Percentiles rank a stretch among this genome's conserved stretches.
These are phyloP conservation scores for Backusella mclennaniae DNA, from an alignment of 192 early-diverging fungal genomes.

Conservation along the genomic window DNA sequence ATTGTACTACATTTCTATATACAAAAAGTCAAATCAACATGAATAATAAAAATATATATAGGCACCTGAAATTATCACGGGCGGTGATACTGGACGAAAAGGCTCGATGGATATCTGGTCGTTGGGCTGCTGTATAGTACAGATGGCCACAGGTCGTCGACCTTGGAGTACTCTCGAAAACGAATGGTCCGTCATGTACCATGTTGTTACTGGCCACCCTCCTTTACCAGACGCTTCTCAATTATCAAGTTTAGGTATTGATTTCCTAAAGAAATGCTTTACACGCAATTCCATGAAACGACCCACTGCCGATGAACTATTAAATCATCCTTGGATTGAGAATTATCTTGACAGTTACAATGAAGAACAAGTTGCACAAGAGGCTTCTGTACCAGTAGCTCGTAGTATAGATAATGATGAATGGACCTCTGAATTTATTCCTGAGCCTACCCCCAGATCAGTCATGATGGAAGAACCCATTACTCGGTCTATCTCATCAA, in stretches of 20 bases:
- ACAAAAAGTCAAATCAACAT: neutral
- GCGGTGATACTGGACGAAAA: constrained; percentile 68
- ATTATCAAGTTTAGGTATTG: constrained; percentile 64
- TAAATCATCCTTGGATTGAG: constrained; percentile 71
- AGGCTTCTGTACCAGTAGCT: neutral
- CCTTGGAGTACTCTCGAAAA: constrained; percentile 91
- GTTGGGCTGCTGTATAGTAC: constrained; percentile 85
- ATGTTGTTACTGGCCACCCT: constrained; percentile 75
- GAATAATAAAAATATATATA: constrained; percentile 7
- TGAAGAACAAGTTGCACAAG: neutral
- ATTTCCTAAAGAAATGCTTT: constrained; percentile 81
- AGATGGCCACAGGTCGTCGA: constrained; percentile 87
- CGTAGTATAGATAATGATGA: neutral
- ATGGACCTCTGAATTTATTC: neutral
- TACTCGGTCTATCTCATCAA: neutral
- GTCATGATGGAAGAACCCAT: neutral
- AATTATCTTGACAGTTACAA: constrained; percentile 32
- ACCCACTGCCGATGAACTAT: constrained; percentile 71
- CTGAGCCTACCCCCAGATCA: neutral
- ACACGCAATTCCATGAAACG: constrained; percentile 65
- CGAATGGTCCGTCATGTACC: constrained; percentile 94
- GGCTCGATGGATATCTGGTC: constrained; percentile 93
- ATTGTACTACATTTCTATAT: neutral
- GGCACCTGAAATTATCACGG: constrained; percentile 82
- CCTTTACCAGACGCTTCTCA: constrained; percentile 72